Base-by-base conservation (phyloP, 345 rosid species). In the Melaleuca alternifolia region DNA sequence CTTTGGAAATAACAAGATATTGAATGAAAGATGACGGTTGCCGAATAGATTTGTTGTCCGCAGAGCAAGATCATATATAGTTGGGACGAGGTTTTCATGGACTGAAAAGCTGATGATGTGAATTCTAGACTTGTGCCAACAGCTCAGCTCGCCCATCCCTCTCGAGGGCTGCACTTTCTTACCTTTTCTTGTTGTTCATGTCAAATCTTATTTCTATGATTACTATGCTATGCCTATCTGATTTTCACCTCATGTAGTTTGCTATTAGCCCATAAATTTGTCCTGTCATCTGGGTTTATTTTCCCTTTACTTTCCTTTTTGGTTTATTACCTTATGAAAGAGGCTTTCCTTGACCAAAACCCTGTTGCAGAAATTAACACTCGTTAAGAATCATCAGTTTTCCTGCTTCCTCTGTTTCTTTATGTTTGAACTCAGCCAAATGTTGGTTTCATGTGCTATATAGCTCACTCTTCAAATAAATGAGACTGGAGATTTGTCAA, bases 31-130 rank as follows among this genome's bases (percentile, higher is more conserved):
- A 33, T 65, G 46, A 33, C 24, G 23, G 79, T 65, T 11, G 23
- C 37, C 46, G 21, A 18, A 65, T 13, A 41, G 10, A 61, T 46
- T 48, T 83, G 86, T 71, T 85, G 89, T 91, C 90, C 83, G 56
- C 81, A 10, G 61, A 46, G 50, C 76, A 57, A 85, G 81, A 18
- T 77, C 33, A 81, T 83, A 84, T 89, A 71, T 84, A 61, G 96
- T 89, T 90, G 92, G 82, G 87, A 90, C 82, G 84, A 92, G 33
- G 89, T 83, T 93, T 92, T 93, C 94, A 89, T 83, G 89, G 89
- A 92, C 48, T 28, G 51, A 86, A 84, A 51, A 16, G 81, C 81
- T 9, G 48, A 37, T 20, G 81, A 71, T 11, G 81, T 18, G 16
- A 71, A 24, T 37, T 10, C 14, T 37, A 21, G 81, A 71, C 48